Percentiles rank a stretch among this genome's conserved stretches.
Conservation (phyloP, 1,139 yeast species). For the Kluyveromyces sp. region DNA sequence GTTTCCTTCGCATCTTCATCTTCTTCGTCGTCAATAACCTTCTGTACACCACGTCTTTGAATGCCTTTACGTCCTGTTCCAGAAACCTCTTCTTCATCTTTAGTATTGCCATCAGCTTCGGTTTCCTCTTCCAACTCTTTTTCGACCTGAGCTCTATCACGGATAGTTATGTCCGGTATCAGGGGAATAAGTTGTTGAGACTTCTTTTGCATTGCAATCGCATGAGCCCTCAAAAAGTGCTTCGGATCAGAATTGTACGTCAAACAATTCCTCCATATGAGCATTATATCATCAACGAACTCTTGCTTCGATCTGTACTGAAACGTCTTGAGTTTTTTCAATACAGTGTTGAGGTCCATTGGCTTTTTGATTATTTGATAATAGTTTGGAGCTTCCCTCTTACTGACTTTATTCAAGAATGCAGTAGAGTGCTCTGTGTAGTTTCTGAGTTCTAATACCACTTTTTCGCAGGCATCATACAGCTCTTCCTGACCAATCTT, state of each 20-base stretch:
- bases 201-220: conserved; percentile 91
- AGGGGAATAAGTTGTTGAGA: conserved; percentile 68
- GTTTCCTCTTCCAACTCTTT: conserved; percentile 55
- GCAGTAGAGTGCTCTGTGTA: conserved; percentile 97
- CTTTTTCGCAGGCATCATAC: conserved; percentile 95
- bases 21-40: conserved; percentile 10
- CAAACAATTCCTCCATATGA: conserved; percentile 92
- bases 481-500: conserved; percentile 94
- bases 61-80: conserved; percentile 32
- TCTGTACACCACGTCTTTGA: conserved; percentile 30
- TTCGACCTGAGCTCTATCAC: conserved; percentile 81
- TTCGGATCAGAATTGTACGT: conserved; percentile 93
- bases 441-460: conserved; percentile 79
- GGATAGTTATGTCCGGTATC: conserved; percentile 79
- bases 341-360: conserved; percentile 92
- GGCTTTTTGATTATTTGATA: conserved; percentile 85
- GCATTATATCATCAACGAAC: conserved; percentile 87
- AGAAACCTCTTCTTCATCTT: conserved; percentile 26
- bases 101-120: conserved; percentile 27
- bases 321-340: conserved; percentile 76
- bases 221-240: conserved; percentile 86
- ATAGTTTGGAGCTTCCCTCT: conserved; percentile 96
- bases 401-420: conserved; percentile 86
- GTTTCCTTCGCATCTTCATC: conserved; percentile 6
- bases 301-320: conserved; percentile 80